Evolutionary conservation across 768 basidiomycete genomes (phyloP).

Genomic region (Termitomyces sp.): DNA sequence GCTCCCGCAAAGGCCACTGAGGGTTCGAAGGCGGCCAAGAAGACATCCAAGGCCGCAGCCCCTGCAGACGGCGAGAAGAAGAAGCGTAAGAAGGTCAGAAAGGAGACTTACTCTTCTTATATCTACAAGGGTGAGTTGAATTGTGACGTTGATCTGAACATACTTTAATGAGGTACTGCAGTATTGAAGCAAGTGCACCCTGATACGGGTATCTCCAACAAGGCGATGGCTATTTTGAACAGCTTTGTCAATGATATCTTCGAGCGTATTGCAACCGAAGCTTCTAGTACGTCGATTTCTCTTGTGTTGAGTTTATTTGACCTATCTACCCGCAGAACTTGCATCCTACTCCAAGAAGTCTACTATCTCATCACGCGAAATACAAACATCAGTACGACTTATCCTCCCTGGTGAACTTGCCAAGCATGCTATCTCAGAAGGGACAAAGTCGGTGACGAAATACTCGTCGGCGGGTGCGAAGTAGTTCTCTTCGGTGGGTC

Average conservation of each 20-base stretch:
- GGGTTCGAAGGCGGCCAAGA: constrained; percentile 75
- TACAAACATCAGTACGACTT: constrained; percentile 94
- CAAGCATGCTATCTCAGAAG: constrained; percentile 93
- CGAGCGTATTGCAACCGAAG: constrained; percentile 89
- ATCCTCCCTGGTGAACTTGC: constrained; percentile 96
- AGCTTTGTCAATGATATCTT: constrained; percentile 96
- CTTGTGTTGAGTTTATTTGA: constrained; percentile 3
- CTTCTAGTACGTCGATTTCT: constrained; percentile 60
- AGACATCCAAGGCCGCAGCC: constrained; percentile 62
- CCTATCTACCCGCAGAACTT: constrained; percentile 57
- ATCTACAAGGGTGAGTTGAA: constrained; percentile 74
- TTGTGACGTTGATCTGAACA: neutral
- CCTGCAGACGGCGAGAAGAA: constrained; percentile 77
- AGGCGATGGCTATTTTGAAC: constrained; percentile 96
- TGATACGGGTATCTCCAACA: constrained; percentile 99
- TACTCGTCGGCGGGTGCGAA: constrained; percentile 74
- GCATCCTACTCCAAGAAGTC: constrained; percentile 98
- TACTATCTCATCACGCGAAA: constrained; percentile 97
- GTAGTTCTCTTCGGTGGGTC: constrained; percentile 29
- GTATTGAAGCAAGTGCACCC: constrained; percentile 98
- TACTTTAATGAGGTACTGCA: constrained; percentile 22
- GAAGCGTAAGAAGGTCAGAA: constrained; percentile 80
- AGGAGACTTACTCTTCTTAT: constrained; percentile 93
- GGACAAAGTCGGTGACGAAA: constrained; percentile 91
- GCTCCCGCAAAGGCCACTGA: constrained; percentile 66